These are phyloP conservation scores for Colletotrichum salicis DNA, from an alignment of 2,329 filamentous ascomycete species.

Conservation along the genomic window DNA sequence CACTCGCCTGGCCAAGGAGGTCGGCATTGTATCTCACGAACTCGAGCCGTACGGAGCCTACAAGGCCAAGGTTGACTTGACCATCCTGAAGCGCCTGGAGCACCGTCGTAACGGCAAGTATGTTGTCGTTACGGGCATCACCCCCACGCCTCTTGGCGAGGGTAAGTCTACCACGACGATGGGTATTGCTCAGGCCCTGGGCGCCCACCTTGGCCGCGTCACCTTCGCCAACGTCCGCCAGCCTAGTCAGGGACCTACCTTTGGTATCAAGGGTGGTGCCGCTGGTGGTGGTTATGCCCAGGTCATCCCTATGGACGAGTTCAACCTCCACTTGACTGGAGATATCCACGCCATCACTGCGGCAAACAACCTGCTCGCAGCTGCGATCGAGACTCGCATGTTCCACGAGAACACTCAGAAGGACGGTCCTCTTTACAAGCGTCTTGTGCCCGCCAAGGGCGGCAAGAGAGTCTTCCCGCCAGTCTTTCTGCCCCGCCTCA, in stretches of 20 bases:
- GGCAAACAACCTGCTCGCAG: constrained; percentile 95
- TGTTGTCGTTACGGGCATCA: constrained; percentile 93
- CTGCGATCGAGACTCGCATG: constrained; percentile 96
- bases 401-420: constrained; percentile 98
- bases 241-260: constrained; percentile 96
- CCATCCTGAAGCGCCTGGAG: constrained; percentile 81
- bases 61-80: constrained; percentile 94
- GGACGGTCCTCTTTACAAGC: constrained; percentile 85
- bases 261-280: constrained; percentile 98
- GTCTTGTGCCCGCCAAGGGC: constrained; percentile 89
- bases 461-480: constrained; percentile 87
- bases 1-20: constrained; percentile 82
- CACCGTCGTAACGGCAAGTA: constrained; percentile 92
- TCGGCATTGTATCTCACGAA: constrained; percentile 89
- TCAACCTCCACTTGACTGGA: constrained; percentile 96
- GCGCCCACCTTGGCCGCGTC: constrained; percentile 86
- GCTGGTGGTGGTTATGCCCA: constrained; percentile 98
- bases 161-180: constrained; percentile 99
- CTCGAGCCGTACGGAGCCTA: constrained; percentile 93
- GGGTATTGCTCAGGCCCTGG: constrained; percentile 91
- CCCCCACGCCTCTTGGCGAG: constrained; percentile 94
- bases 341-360: constrained; percentile 98
- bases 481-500: constrained; percentile 90
- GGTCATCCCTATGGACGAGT: constrained; percentile 99
- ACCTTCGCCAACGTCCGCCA: constrained; percentile 97